These are phyloP conservation scores for Marchantia paleacea DNA, from an alignment of 225 moss, liverwort and hornwort species.

Conservation along the genomic window DNA sequence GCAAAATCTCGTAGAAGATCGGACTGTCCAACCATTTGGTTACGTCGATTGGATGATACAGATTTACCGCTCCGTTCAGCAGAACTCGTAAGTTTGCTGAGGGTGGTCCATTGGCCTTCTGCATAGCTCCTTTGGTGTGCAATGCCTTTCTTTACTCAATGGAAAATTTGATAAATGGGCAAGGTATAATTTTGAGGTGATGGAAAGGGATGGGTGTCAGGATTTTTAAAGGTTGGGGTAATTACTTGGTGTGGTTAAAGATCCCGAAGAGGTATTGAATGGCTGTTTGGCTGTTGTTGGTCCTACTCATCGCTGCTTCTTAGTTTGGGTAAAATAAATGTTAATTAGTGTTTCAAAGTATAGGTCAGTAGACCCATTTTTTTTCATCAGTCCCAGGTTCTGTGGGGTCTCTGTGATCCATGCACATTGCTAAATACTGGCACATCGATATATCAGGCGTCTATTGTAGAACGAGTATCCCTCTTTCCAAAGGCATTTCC, in stretches of 20 bases:
- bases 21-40: conserved; percentile 58
- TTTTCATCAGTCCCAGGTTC: conserved; percentile 8
- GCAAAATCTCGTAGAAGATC: conserved; percentile 77
- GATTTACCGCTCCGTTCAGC: conserved; percentile 66
- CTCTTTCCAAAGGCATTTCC: conserved; percentile 20
- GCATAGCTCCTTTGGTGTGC: conserved; percentile 7
- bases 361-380: conserved; percentile 21
- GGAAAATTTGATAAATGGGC: neutral
- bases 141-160: neutral
- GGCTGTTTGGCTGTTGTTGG: conserved; percentile 1
- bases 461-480: conserved; percentile 23
- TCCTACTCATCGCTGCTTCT: conserved; percentile 8
- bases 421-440: conserved; percentile 18
- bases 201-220: conserved; percentile 4
- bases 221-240: conserved; percentile 30
- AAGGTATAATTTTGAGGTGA: conserved; percentile 8
- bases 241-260: conserved; percentile 16
- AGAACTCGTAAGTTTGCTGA: conserved; percentile 33
- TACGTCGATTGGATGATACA: conserved; percentile 92
- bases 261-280: conserved; percentile 12
- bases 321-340: conserved; percentile 19
- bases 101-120: conserved; percentile 2
- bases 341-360: conserved; percentile 21
- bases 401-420: conserved; percentile 7
- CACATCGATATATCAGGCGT: conserved; percentile 15